Evolutionary conservation across 345 rosid species (phyloP).

Genomic region (Aquilaria malaccensis): DNA sequence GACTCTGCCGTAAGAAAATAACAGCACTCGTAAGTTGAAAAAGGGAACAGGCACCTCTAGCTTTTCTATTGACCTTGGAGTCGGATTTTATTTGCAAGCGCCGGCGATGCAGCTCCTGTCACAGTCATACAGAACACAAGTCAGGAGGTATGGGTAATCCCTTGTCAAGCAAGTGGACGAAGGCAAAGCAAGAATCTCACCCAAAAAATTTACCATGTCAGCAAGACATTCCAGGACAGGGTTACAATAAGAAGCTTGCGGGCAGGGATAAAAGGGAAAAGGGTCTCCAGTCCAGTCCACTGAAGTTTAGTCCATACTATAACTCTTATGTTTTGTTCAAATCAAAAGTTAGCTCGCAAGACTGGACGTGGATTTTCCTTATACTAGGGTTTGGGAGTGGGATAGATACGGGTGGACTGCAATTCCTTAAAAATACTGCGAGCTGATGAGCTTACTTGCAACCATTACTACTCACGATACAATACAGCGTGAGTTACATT

Average conservation of each 20-base stretch:
- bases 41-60: slow-evolving; percentile 29
- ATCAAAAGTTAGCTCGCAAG: no score
- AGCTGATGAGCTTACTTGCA: neutral
- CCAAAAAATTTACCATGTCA: neutral
- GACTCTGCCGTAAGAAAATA: neutral
- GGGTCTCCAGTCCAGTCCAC: no score
- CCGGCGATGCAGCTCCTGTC: slow-evolving; percentile 66
- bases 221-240: neutral
- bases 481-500: neutral
- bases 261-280: neutral
- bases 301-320: no score
- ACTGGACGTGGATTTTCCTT: no score
- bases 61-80: slow-evolving; percentile 38
- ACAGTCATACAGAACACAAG: neutral
- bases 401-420: no score
- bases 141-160: neutral
- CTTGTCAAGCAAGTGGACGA: neutral
- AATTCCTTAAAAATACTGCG: neutral
- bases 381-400: no score
- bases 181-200: neutral
- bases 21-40: neutral
- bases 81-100: slow-evolving; percentile 51
- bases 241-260: neutral
- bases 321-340: no score
- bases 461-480: neutral